Evolutionary conservation across 192 early-diverging fungal genomes (phyloP).

Genomic region (Backusella liffmaniae): DNA sequence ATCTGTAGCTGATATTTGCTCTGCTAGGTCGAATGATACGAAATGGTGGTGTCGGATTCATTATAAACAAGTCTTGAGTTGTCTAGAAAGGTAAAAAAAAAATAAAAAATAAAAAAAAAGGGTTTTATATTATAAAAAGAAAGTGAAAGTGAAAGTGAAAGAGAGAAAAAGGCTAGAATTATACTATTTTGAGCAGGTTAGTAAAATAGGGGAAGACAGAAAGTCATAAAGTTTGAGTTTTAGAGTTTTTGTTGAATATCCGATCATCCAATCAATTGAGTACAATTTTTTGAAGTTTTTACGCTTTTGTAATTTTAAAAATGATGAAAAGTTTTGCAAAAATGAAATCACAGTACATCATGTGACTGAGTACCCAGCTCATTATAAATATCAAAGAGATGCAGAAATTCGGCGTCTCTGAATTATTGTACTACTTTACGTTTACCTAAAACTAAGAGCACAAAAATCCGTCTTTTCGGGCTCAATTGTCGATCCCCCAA

Average conservation of each 20-base stretch:
- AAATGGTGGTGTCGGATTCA: constrained; percentile 1
- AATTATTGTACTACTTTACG: not conserved
- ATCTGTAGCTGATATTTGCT: not conserved
- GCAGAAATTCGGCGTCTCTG: not conserved
- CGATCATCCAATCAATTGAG: not conserved
- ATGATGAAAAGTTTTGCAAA: not conserved
- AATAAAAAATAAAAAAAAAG: not conserved
- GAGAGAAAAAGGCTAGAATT: not conserved
- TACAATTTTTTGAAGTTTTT: too few species aligned
- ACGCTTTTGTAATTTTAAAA: too few species aligned
- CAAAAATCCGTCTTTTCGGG: not conserved
- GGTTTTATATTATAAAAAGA: not conserved
- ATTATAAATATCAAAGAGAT: not conserved
- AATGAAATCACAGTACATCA: not conserved
- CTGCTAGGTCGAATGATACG: not conserved
- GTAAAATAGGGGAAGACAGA: not conserved
- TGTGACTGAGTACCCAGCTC: not conserved
- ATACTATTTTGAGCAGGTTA: not conserved
- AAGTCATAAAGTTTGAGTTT: not conserved
- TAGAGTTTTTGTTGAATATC: not conserved
- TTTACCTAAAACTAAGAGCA: not conserved
- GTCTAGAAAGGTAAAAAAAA: not conserved
- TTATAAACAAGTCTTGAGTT: not conserved
- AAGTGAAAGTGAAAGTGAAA: not conserved
- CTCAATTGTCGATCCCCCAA: not conserved